Conservation (phyloP, 1,284 basidiomycete genomes). For the Ganoderma sinense region DNA sequence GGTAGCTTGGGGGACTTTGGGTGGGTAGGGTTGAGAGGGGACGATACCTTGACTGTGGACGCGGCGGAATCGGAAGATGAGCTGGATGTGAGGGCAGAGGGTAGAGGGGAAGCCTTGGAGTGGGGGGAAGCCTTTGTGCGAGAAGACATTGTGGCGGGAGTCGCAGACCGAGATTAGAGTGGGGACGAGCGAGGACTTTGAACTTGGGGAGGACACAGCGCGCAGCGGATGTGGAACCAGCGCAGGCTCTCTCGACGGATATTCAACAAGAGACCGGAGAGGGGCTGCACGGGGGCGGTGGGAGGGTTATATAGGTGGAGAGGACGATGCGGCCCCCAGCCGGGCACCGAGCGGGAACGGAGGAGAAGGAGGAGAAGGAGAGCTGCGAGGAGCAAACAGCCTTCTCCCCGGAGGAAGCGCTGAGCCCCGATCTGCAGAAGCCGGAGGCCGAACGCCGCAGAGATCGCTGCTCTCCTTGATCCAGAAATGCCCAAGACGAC, state of each 20-base stretch:
- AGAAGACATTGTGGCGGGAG: conserved; percentile 9
- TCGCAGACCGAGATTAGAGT: neutral
- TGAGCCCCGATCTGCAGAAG: neutral
- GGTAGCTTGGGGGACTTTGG: conserved; percentile 7
- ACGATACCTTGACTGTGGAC: conserved; percentile 18
- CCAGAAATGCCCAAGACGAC: neutral
- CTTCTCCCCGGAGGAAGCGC: neutral
- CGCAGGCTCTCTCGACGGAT: neutral
- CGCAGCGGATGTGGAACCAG: neutral
- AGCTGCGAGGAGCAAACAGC: neutral
- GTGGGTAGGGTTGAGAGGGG: conserved; percentile 23
- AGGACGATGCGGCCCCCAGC: neutral
- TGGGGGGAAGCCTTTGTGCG: conserved; percentile 5
- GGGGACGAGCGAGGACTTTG: neutral
- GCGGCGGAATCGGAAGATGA: conserved; percentile 19
- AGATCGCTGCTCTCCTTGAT: neutral
- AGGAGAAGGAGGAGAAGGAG: neutral
- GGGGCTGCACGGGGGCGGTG: neutral
- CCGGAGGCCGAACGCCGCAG: neutral
- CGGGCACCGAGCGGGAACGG: neutral
- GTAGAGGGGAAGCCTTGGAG: neutral
- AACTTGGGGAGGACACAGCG: neutral
- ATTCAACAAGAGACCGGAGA: neutral
- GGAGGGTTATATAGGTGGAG: neutral
- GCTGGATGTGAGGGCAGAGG: conserved; percentile 8